A percentile compares a stretch with the other conserved stretches of the same genome.
These are phyloP conservation scores for Rhodotorula sp. DNA, from an alignment of 1,284 basidiomycete species.

Conservation along the genomic window DNA sequence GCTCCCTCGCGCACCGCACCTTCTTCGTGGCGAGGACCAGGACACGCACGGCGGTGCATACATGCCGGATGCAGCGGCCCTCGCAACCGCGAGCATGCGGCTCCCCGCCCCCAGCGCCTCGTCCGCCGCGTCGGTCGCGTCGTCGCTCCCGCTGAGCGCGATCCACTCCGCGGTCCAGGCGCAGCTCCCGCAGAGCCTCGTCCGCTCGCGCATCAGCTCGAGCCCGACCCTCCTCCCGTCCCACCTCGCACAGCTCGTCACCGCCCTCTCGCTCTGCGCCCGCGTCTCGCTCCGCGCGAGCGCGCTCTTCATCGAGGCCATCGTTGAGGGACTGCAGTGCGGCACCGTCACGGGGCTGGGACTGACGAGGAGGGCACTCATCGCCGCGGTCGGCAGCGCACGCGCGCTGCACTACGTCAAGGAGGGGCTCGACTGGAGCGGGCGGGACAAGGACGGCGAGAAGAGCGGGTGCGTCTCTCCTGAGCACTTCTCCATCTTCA, in stretches of 20 bases:
- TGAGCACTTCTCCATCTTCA: not conserved
- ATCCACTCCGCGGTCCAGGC: not conserved
- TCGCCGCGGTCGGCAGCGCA: constrained; percentile 53
- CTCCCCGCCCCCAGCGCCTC: not conserved
- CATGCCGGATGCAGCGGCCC: not conserved
- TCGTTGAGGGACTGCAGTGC: constrained; percentile 49
- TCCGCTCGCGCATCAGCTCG: constrained; percentile 21
- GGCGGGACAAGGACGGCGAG: constrained; percentile 27
- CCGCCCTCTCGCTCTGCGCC: constrained; percentile 51
- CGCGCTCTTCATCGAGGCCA: constrained; percentile 54
- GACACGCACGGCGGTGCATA: too few relatives aligned
- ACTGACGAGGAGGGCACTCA: constrained; percentile 52
- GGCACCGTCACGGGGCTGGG: constrained; percentile 48
- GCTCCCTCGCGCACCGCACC: too few relatives aligned
- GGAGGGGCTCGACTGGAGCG: constrained; percentile 43
- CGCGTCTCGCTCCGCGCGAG: constrained; percentile 51
- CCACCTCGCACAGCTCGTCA: constrained; percentile 53
- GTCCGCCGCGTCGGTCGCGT: not conserved
- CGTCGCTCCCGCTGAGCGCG: not conserved
- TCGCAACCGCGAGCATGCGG: not conserved
- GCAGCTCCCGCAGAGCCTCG: constrained; percentile 21
- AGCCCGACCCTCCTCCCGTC: constrained; percentile 51
- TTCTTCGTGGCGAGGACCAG: not conserved
- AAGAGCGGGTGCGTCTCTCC: constrained; percentile 23
- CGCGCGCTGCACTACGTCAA: constrained; percentile 51